A percentile compares a stretch with the other conserved stretches of the same genome.
phyloP scores from a whole-genome alignment of 192 early-diverging fungal genomes.

The Obelidium mucronatum region DNA sequence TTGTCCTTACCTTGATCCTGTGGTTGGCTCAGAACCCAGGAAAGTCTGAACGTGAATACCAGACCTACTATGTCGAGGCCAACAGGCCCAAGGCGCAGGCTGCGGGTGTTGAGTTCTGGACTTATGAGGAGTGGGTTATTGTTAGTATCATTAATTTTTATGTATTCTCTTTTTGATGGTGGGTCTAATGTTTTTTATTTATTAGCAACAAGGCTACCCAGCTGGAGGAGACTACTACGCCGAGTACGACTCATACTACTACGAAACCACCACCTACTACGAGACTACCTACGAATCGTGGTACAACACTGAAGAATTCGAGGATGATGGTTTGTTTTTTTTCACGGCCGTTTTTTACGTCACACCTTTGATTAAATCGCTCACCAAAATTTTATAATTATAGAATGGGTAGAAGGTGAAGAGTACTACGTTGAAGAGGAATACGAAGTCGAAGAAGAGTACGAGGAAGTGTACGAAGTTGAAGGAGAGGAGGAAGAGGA shows the following conservation, averaged over 20 bases:
- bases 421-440: background rate
- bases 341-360: too few species aligned
- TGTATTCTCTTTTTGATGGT: background rate
- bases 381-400: background rate
- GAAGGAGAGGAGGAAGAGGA: background rate
- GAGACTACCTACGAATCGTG: background rate
- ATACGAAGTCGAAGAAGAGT: background rate
- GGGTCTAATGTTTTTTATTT: background rate
- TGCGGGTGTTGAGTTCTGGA: background rate
- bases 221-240: background rate
- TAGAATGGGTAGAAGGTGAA: background rate
- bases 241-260: background rate
- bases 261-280: background rate
- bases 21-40: background rate
- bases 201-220: background rate
- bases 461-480: too few species aligned
- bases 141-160: background rate
- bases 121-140: constrained; percentile 4
- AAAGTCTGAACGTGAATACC: background rate
- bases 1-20: background rate
- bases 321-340: background rate
- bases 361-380: too few species aligned
- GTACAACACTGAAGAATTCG: background rate
- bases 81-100: background rate
- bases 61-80: background rate